These are phyloP conservation scores for Candida maesae DNA, from an alignment of 805 yeast species.

Conservation along the genomic window DNA sequence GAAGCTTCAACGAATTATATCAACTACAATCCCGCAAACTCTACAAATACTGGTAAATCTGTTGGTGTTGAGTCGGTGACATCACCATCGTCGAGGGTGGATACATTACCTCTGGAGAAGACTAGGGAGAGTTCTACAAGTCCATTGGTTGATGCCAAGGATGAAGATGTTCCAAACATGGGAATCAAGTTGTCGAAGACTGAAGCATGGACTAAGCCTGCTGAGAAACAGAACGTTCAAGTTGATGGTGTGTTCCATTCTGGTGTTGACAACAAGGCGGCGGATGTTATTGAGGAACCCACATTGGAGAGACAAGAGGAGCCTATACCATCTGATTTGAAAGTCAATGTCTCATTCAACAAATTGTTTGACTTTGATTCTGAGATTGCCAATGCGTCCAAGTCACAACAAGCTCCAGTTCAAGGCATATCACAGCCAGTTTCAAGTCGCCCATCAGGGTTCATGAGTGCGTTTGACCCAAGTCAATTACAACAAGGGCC, in stretches of 20 bases:
- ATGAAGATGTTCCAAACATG: conserved; percentile 1
- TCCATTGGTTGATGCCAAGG: not conserved
- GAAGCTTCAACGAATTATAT: conserved; percentile 15
- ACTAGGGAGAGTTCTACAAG: conserved; percentile 1
- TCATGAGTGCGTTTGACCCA: not conserved
- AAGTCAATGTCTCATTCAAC: conserved; percentile 19
- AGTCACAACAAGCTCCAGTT: not conserved
- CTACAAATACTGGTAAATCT: not conserved
- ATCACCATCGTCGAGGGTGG: conserved; percentile 1
- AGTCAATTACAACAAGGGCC: too few relatives aligned
- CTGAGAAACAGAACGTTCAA: not conserved
- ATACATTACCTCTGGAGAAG: not conserved
- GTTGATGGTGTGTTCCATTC: conserved; percentile 24
- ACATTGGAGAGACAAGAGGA: too few relatives aligned
- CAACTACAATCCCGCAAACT: conserved; percentile 11
- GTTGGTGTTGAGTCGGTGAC: not conserved
- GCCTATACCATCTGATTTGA: conserved; percentile 2
- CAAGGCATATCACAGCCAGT: not conserved
- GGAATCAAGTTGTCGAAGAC: conserved; percentile 20
- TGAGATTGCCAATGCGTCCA: not conserved
- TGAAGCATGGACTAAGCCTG: conserved; percentile 22
- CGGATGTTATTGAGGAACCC: too few relatives aligned
- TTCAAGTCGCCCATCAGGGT: conserved; percentile 1
- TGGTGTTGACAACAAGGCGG: not conserved
- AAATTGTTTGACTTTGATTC: conserved; percentile 17